Evolutionary conservation across 345 rosid species (phyloP).

Genomic region (Salix brachista): DNA sequence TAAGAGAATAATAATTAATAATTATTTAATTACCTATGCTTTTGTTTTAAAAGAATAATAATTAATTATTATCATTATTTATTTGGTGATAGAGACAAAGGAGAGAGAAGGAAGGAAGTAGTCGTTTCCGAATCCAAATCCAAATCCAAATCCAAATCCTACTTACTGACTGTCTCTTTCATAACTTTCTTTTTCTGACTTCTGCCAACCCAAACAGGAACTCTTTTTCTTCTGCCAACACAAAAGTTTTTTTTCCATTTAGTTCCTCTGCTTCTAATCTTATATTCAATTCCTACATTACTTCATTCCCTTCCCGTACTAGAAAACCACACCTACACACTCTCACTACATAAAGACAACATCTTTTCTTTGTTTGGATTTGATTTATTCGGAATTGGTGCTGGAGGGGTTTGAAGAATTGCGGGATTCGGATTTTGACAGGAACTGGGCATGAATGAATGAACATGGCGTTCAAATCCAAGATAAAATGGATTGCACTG

Average conservation of each 20-base stretch:
- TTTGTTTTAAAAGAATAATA: too few relatives aligned
- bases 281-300: background rate
- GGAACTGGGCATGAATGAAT: conserved; percentile 8
- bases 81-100: too few relatives aligned
- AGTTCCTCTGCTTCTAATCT: background rate
- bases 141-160: too few relatives aligned
- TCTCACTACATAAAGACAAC: background rate
- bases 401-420: conserved; percentile 5
- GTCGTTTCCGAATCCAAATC: too few relatives aligned
- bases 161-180: too few relatives aligned
- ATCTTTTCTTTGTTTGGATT: background rate
- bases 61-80: too few relatives aligned
- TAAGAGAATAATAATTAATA: too few relatives aligned
- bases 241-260: background rate
- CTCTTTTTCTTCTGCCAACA: too few relatives aligned
- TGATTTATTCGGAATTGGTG: background rate
- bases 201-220: too few relatives aligned
- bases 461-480: conserved; percentile 74
- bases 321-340: background rate
- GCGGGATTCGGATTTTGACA: background rate
- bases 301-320: background rate
- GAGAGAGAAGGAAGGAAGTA: too few relatives aligned
- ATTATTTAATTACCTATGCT: too few relatives aligned
- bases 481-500: conserved; percentile 84
- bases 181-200: too few relatives aligned